phyloP scores from a whole-genome alignment of 108 stramenopile genomes.

The Chaetoceros tenuissimus region DNA sequence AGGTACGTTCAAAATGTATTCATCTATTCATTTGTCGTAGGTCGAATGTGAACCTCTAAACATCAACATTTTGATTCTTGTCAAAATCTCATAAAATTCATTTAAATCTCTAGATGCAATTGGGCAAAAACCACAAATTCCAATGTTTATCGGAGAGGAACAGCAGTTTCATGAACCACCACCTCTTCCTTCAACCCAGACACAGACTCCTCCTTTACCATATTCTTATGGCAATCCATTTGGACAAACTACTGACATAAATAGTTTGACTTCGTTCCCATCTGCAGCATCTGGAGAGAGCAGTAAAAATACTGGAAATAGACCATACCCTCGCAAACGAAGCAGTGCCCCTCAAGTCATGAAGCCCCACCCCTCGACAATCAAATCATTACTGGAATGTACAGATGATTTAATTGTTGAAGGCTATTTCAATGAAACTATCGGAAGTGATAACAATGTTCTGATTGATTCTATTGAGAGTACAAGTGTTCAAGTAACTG shows the following conservation, averaged over 20 bases:
- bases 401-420: constrained; percentile 17
- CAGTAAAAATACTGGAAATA: neutral
- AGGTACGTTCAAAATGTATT: too few species aligned
- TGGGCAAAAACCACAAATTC: neutral
- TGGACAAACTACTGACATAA: too few species aligned
- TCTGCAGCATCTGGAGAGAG: neutral
- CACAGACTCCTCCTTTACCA: too few species aligned
- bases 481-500: constrained; percentile 27
- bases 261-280: neutral
- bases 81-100: too few species aligned
- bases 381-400: constrained; percentile 45
- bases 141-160: neutral
- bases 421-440: constrained; percentile 37
- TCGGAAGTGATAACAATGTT: constrained; percentile 5
- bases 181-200: too few species aligned
- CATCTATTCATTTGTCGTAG: too few species aligned
- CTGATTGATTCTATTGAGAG: neutral
- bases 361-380: neutral
- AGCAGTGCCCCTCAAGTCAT: neutral
- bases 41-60: too few species aligned
- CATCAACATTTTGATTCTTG: too few species aligned
- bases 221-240: neutral
- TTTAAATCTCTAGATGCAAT: too few species aligned
- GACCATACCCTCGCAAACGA: neutral
- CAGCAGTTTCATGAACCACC: neutral